Evolutionary conservation across 2,329 filamentous ascomycete genomes (phyloP), one percentile per base, ranked within the genome.

Genomic region (Aspergillus tubingensis): DNA sequence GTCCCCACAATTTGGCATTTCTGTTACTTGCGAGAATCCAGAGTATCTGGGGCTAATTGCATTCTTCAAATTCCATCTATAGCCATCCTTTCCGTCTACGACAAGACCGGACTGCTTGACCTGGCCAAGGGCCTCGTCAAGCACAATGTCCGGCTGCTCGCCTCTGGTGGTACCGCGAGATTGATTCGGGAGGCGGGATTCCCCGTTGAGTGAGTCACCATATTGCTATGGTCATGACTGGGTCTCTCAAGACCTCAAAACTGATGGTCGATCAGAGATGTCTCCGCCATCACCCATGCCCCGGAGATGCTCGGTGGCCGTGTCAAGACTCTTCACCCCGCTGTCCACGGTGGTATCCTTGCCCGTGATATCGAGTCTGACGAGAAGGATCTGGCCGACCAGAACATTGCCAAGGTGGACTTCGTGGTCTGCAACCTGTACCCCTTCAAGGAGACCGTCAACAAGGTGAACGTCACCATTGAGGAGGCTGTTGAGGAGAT

Each of bases 361-460:
- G 95, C 95, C 62, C 91, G 95, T 67, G 88, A 98, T 79, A 89
- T 98, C 68, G 92, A 91, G 68, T 94, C 93, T 13, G 95, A 99
- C 79, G 92, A 98, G 81, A 96, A 96, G 80, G 95, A 99, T 74
- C 88, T 99, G 53, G 92, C 91, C 54, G 91, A 95, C 78, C 92
- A 96, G 81, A 95, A 92, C 80, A 96, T 96, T 77, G 86, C 91
- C 82, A 96, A 96, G 82, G 92, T 96, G 62, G 92, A 96, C 85
- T 96, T 89, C 71, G 92, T 96, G 70, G 90, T 99, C 76, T 98
- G 95, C 89, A 99, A 99, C 82, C 86, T 99, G 58, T 98, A 99
- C 80, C 95, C 95, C 11, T 99, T 99, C 88, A 97, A 97, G 83
- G 93, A 98, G 77, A 99, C 95, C 32, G 88, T 99, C 70, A 90